Conservation (phyloP, 306 rosid genomes). For the Cotoneaster glaucophyllus region DNA sequence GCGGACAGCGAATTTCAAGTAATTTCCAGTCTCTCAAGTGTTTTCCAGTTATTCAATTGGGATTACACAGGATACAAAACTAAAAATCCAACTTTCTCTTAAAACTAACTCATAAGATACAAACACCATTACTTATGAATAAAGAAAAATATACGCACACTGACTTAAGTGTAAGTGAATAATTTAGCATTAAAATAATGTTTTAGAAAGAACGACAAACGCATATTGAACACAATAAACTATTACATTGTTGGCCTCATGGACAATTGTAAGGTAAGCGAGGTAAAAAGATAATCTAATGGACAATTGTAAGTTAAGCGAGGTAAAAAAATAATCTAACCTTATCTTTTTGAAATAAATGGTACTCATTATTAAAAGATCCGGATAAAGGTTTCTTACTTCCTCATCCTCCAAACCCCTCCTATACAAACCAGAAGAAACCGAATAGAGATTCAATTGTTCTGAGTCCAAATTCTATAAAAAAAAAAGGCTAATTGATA, state of each 20-base stretch:
- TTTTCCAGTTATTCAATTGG: too few species aligned
- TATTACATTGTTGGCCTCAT: background rate
- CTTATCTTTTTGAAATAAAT: conserved; percentile 42
- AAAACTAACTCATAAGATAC: background rate
- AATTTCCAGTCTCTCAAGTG: too few species aligned
- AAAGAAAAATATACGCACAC: background rate
- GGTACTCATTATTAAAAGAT: conserved; percentile 46
- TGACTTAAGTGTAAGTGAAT: background rate
- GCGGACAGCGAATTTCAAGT: too few species aligned
- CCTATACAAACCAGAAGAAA: background rate
- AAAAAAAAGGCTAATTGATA: too few species aligned
- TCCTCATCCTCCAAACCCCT: conserved; percentile 65
- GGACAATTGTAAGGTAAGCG: too few species aligned
- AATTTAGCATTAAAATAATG: background rate
- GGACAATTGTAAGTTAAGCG: background rate
- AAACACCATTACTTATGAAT: background rate
- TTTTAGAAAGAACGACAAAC: background rate
- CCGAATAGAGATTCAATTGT: too few species aligned
- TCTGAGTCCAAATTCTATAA: too few species aligned
- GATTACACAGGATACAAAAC: too few species aligned
- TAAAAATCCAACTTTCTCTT: too few species aligned
- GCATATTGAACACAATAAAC: too few species aligned
- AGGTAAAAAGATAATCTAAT: too few species aligned
- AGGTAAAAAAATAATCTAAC: conserved; percentile 8
- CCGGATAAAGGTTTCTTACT: conserved; percentile 24